phyloP scores from a whole-genome alignment of 2,329 filamentous ascomycete genomes.

The Pseudocercospora macadamiae region DNA sequence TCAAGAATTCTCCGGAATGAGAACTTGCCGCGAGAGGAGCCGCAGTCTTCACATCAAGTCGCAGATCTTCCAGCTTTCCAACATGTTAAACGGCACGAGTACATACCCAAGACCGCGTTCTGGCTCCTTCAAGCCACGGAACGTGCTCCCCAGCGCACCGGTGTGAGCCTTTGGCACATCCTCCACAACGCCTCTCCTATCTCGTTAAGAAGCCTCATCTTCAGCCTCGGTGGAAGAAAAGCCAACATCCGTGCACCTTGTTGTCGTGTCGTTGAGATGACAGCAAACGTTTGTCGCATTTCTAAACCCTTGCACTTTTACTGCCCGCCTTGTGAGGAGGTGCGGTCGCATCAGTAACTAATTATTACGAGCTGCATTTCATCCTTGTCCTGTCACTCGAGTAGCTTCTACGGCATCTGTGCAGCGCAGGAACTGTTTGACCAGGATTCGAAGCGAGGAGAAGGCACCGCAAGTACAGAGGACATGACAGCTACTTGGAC shows the following conservation, averaged over 20 bases:
- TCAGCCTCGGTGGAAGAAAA: background rate
- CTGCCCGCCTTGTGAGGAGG: background rate
- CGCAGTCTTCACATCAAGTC: background rate
- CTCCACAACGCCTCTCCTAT: background rate
- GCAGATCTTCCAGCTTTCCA: background rate
- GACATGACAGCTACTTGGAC: background rate
- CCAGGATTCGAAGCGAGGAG: background rate
- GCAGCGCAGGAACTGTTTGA: too few species aligned
- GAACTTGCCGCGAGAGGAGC: background rate
- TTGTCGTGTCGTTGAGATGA: constrained; percentile 1
- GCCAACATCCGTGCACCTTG: background rate
- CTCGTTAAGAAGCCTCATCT: background rate
- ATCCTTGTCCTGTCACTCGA: background rate
- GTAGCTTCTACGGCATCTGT: background rate
- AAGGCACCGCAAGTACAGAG: background rate
- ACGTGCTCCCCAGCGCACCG: background rate
- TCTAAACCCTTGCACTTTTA: background rate
- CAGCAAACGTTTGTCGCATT: constrained; percentile 5
- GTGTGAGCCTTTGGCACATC: constrained; percentile 1
- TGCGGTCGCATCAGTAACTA: constrained; percentile 6
- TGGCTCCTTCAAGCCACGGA: background rate
- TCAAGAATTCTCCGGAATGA: background rate
- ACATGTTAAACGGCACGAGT: background rate
- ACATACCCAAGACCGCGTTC: background rate
- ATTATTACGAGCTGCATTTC: constrained; percentile 5